A percentile compares a stretch with the other conserved stretches of the same genome.
These are phyloP conservation scores for Kwoniella bestiolae DNA, from an alignment of 768 basidiomycete genomes.

Conservation along the genomic window DNA sequence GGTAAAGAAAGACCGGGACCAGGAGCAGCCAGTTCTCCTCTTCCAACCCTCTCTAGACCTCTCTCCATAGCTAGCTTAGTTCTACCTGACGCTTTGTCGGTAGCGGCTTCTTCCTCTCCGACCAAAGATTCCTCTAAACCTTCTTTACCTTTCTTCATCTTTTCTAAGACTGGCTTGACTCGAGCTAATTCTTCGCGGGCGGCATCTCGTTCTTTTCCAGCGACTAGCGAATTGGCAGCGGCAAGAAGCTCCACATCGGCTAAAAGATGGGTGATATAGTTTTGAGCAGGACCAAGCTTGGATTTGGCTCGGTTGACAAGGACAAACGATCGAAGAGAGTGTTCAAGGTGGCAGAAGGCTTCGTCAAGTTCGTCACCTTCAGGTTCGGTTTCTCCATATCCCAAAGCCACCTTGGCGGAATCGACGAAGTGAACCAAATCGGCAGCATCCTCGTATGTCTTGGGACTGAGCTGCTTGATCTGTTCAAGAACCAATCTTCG, in stretches of 20 bases:
- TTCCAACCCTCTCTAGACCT: conserved; percentile 76
- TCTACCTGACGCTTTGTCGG: conserved; percentile 62
- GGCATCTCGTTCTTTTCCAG: conserved; percentile 72
- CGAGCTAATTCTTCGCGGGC: conserved; percentile 72
- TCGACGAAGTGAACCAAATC: conserved; percentile 99
- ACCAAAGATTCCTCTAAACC: conserved; percentile 79
- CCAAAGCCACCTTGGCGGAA: conserved; percentile 65
- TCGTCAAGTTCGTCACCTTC: conserved; percentile 57
- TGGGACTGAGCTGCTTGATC: conserved; percentile 88
- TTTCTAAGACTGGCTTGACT: conserved; percentile 80
- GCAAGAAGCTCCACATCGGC: conserved; percentile 86
- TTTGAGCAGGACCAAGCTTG: conserved; percentile 89
- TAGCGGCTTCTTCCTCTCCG: conserved; percentile 73
- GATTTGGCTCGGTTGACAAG: conserved; percentile 94
- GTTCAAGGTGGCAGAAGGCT: conserved; percentile 85
- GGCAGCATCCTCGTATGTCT: conserved; percentile 84
- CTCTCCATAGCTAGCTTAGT: conserved; percentile 67
- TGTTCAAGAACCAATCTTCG: conserved; percentile 85
- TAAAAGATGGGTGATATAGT: conserved; percentile 87
- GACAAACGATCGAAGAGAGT: conserved; percentile 88
- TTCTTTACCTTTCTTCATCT: conserved; percentile 76
- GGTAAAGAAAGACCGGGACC: conserved; percentile 62
- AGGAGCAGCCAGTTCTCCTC: conserved; percentile 67
- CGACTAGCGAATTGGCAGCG: conserved; percentile 82
- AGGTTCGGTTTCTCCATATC: conserved; percentile 64